Percentiles rank a stretch among this genome's conserved stretches.
Evolutionary conservation across 495 filamentous ascomycete genomes (phyloP).

Genomic region (Hypoxylon fragiforme): DNA sequence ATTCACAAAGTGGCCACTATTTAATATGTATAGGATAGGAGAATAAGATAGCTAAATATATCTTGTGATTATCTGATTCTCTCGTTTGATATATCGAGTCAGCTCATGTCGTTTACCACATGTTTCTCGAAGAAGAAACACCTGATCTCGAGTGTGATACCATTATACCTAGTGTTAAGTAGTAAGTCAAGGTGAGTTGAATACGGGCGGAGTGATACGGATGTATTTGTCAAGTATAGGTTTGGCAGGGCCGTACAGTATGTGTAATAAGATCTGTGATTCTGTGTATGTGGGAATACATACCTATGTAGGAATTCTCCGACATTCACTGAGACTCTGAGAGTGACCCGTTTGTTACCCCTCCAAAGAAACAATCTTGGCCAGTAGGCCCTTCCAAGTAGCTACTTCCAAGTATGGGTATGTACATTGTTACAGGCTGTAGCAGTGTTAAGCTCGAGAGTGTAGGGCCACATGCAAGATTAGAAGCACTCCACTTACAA

Average conservation of each 20-base stretch:
- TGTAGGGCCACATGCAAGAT: slow-evolving; percentile 23
- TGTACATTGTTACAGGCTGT: too few relatives aligned
- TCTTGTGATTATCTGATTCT: slow-evolving; percentile 25
- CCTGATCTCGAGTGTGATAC: slow-evolving; percentile 23
- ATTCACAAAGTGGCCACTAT: neutral
- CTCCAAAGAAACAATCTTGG: slow-evolving; percentile 11
- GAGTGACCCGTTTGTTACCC: slow-evolving; percentile 18
- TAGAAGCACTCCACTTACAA: slow-evolving; percentile 30
- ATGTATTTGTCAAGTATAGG: slow-evolving; percentile 28
- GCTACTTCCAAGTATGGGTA: too few relatives aligned
- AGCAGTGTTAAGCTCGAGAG: too few relatives aligned
- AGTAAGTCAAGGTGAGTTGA: neutral
- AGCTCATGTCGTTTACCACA: slow-evolving; percentile 22
- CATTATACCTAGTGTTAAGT: too few relatives aligned
- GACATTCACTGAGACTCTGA: too few relatives aligned
- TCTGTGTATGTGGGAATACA: too few relatives aligned
- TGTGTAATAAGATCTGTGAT: too few relatives aligned
- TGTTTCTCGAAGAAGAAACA: slow-evolving; percentile 17
- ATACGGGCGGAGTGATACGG: slow-evolving; percentile 16
- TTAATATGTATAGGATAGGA: slow-evolving; percentile 20
- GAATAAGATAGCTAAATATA: neutral
- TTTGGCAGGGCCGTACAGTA: slow-evolving; percentile 18
- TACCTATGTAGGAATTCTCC: slow-evolving; percentile 34
- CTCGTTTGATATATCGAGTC: slow-evolving; percentile 32
- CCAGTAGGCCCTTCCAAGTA: too few relatives aligned